phyloP scores from a whole-genome alignment of 2,329 filamentous ascomycete genomes.

The Aspergillus sp. region DNA sequence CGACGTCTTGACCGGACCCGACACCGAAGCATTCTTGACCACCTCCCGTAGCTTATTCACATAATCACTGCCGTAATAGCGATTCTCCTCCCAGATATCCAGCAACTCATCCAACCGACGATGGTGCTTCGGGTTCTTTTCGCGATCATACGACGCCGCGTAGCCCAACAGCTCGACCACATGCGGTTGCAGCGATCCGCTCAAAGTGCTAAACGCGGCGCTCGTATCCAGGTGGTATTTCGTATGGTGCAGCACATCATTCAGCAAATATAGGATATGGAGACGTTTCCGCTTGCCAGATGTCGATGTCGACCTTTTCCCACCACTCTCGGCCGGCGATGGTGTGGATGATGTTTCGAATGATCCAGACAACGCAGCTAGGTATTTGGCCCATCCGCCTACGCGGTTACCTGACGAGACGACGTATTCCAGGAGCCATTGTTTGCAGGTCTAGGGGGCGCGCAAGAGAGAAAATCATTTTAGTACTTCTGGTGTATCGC shows the following conservation, averaged over 20 bases:
- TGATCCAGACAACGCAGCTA: constrained; percentile 68
- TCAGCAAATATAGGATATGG: constrained; percentile 75
- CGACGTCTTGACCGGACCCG: constrained; percentile 33
- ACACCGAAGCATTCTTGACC: constrained; percentile 49
- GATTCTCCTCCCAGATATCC: constrained; percentile 68
- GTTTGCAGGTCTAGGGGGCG: constrained; percentile 73
- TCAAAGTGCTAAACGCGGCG: constrained; percentile 53
- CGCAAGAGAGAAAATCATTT: constrained; percentile 25
- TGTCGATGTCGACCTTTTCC: constrained; percentile 25
- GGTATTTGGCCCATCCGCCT: constrained; percentile 71
- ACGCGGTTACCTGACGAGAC: constrained; percentile 67
- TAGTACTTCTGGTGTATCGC: constrained; percentile 35
- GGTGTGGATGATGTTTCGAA: constrained; percentile 39
- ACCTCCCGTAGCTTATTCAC: constrained; percentile 62
- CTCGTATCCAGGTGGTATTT: constrained; percentile 51
- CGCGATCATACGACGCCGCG: constrained; percentile 56
- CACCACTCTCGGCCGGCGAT: constrained; percentile 27
- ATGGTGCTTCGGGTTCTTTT: constrained; percentile 65
- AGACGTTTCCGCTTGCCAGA: constrained; percentile 70
- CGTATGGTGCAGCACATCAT: constrained; percentile 73
- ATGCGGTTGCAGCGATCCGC: constrained; percentile 58
- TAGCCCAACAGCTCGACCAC: constrained; percentile 63
- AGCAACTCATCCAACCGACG: constrained; percentile 66
- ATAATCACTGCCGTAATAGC: constrained; percentile 60
- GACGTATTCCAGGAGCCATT: constrained; percentile 76